Evolutionary conservation across 345 rosid genomes (phyloP), one percentile per base, ranked within the genome.

Genomic region (Corchorus olitorius): DNA sequence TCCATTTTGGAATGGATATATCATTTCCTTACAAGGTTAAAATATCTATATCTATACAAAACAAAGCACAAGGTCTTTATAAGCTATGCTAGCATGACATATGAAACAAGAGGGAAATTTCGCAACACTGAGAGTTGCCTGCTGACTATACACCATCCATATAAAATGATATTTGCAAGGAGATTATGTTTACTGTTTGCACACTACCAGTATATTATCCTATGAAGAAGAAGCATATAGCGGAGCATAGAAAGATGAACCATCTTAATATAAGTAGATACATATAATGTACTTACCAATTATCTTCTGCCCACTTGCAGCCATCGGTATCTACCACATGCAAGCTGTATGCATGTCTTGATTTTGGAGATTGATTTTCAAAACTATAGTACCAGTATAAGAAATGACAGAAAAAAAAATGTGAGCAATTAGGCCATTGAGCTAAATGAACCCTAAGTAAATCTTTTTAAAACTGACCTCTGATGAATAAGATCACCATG

Each of bases 401-500:
- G 70, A 68, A 35, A 68, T 39, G 72, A 6, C 27, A 65, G 46
- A 70, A 39, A n/a, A 2, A 34, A 15, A 78, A 69, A 33, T 60
- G 41, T 27, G 66, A 37, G 60, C 27, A 27, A 75, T 45, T 8
- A 50, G 13, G 12, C 15, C 49, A 50, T 64, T 14, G 27, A 74
- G 8, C 75, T 70, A 41, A 64, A 62, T n/a, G 35, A 81, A 55
- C 11, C 56, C 52, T 16, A 8, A 34, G 22, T 59, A 68, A 35
- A 78, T 17, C 46, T 17, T 76, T 70, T 77, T 59, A 41, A 27
- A 75, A 64, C 79, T 78, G 39, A 92, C 99, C 98, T 93, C 80
- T 90, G 97, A 86, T 93, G 99, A 80, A 93, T 86, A 63, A 91
- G 97, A 82, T 93, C 88, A 48, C 97, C 97, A 77, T 93, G 99